A percentile compares a stretch with the other conserved stretches of the same genome.
phyloP scores from a whole-genome alignment of 2,329 filamentous ascomycete genomes.

The Helminthosporium solani region DNA sequence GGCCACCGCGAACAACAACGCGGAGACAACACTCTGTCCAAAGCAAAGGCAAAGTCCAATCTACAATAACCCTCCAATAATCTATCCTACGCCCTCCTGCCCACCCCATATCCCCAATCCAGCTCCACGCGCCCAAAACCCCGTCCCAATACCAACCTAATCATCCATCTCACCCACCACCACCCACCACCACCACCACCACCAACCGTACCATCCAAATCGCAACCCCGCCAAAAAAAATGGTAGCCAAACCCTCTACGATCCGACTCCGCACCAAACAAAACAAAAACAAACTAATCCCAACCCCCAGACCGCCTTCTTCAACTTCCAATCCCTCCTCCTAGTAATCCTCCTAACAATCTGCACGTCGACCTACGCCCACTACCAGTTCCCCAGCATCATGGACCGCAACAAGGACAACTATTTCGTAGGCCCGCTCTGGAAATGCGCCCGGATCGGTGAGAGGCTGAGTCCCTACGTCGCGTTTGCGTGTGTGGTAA shows the following conservation, averaged over 20 bases:
- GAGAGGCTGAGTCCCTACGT: conserved; percentile 94
- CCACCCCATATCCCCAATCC: background rate
- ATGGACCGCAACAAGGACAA: conserved; percentile 90
- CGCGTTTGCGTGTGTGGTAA: conserved; percentile 86
- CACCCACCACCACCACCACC: background rate
- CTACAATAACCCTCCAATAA: too few species aligned
- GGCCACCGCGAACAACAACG: background rate
- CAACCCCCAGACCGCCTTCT: conserved; percentile 97
- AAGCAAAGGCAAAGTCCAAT: background rate
- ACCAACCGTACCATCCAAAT: conserved; percentile 1
- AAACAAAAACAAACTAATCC: conserved; percentile 4
- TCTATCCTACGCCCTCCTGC: background rate
- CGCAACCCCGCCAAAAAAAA: too few species aligned
- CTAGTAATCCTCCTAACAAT: conserved; percentile 92
- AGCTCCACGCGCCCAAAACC: background rate
- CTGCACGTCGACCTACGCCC: conserved; percentile 92
- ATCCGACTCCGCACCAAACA: too few species aligned
- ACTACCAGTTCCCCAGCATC: conserved; percentile 83
- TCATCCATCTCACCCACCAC: background rate
- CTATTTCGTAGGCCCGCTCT: conserved; percentile 82
- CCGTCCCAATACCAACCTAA: background rate
- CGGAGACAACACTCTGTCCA: background rate
- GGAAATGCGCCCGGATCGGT: conserved; percentile 92
- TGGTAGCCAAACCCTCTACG: too few species aligned
- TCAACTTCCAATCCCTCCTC: conserved; percentile 97